Percentiles rank a stretch among this genome's conserved stretches.
Evolutionary conservation across 305 asterid genomes (phyloP).

Genomic region (Withania somnifera): DNA sequence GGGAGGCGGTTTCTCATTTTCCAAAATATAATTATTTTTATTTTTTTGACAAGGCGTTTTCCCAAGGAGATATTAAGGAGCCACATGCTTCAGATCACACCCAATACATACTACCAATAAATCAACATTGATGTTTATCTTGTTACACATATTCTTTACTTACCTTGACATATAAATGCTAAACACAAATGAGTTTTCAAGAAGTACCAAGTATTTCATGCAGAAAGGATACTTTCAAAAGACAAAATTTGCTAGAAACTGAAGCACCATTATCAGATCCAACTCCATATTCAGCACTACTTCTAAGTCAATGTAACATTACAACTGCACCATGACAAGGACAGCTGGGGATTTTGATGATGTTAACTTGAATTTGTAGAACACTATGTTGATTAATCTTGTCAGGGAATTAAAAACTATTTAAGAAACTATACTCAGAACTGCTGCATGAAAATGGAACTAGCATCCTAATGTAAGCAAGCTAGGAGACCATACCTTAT

Average conservation of each 20-base stretch:
- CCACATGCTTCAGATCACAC: background rate
- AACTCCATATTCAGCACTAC: background rate
- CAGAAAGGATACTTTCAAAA: background rate
- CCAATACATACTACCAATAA: background rate
- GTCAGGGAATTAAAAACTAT: background rate
- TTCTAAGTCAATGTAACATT: background rate
- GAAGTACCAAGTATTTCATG: background rate
- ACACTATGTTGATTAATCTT: background rate
- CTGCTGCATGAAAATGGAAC: background rate
- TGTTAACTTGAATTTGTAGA: background rate
- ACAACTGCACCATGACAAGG: background rate
- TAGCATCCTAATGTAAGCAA: constrained; percentile 4
- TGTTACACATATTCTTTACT: background rate
- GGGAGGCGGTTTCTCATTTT: background rate
- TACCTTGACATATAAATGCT: background rate
- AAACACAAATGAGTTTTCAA: background rate
- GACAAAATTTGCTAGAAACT: background rate
- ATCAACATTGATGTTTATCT: background rate
- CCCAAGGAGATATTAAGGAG: background rate
- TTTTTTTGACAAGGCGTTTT: too few species aligned
- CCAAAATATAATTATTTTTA: too few species aligned
- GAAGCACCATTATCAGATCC: background rate
- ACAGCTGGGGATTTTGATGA: background rate
- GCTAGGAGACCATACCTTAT: constrained; percentile 43
- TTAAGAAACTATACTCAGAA: background rate